These are phyloP conservation scores for Herpotrichia juniperi DNA, from an alignment of 2,329 filamentous ascomycete species.

Conservation along the genomic window DNA sequence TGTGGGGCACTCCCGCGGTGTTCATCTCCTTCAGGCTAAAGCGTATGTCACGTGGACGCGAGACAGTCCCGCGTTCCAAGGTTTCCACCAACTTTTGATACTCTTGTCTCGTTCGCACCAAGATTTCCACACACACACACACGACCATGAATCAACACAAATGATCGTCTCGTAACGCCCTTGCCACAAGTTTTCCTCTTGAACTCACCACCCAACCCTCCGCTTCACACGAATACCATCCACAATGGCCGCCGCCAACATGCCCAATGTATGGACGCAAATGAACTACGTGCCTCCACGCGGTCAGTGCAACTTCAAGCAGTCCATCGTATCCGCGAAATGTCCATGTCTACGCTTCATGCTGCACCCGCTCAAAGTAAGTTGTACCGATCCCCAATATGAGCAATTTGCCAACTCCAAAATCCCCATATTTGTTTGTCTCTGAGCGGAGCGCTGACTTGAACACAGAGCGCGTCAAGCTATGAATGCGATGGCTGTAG, in stretches of 20 bases:
- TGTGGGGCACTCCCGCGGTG: background rate
- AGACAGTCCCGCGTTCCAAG: slow-evolving; percentile 10
- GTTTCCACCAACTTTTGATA: too few relatives aligned
- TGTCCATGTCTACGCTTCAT: slow-evolving; percentile 63
- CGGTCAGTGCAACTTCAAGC: slow-evolving; percentile 58
- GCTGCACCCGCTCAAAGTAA: slow-evolving; percentile 62
- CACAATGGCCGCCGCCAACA: slow-evolving; percentile 22
- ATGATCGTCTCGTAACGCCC: background rate
- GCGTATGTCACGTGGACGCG: slow-evolving; percentile 9
- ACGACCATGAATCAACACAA: background rate
- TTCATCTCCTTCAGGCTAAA: background rate
- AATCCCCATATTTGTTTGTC: too few relatives aligned
- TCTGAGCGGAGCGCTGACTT: too few relatives aligned
- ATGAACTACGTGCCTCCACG: slow-evolving; percentile 59
- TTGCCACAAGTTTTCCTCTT: background rate
- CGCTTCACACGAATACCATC: background rate
- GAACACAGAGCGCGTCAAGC: slow-evolving; percentile 50
- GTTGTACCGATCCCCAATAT: too few relatives aligned
- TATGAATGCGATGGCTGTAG: slow-evolving; percentile 63
- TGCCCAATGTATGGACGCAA: slow-evolving; percentile 55
- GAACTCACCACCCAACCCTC: background rate
- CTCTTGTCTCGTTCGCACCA: too few relatives aligned
- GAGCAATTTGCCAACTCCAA: too few relatives aligned
- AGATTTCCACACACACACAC: too few relatives aligned
- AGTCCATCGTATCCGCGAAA: slow-evolving; percentile 50